These are phyloP conservation scores for Borovskyia barvae DNA, from an alignment of 208 protist species.

Conservation along the genomic window DNA sequence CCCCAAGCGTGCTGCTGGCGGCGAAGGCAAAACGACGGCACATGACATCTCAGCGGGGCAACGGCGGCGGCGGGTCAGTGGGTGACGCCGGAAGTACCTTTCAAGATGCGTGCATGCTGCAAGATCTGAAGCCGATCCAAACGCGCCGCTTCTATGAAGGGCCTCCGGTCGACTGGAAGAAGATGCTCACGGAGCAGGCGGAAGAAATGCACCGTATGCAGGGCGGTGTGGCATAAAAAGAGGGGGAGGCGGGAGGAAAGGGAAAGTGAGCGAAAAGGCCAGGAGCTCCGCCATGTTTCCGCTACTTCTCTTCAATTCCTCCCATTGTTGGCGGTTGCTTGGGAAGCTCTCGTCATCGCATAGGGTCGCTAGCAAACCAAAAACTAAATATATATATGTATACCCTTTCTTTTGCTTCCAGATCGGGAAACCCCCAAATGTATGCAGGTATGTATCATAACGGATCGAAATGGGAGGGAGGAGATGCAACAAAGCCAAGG, in stretches of 20 bases:
- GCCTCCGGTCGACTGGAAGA: slow-evolving; percentile 18
- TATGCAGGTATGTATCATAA: too few relatives aligned
- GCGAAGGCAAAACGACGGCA: slow-evolving; percentile 29
- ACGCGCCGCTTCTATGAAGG: slow-evolving; percentile 34
- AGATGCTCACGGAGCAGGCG: slow-evolving; percentile 22
- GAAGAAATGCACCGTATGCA: not conserved
- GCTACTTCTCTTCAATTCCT: not conserved
- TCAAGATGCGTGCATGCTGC: slow-evolving; percentile 15
- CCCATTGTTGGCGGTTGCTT: too few relatives aligned
- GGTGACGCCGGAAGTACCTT: slow-evolving; percentile 13
- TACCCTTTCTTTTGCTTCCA: too few relatives aligned
- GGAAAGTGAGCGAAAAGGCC: too few relatives aligned
- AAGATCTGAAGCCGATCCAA: slow-evolving; percentile 26
- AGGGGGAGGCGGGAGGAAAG: too few relatives aligned
- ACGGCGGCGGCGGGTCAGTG: slow-evolving; percentile 18
- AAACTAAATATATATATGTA: too few relatives aligned
- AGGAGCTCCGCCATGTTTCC: not conserved
- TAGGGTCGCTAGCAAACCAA: too few relatives aligned
- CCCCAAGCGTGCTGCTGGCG: slow-evolving; percentile 48
- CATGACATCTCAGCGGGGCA: slow-evolving; percentile 15
- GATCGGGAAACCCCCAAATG: too few relatives aligned
- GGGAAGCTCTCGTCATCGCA: too few relatives aligned
- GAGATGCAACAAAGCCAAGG: too few relatives aligned
- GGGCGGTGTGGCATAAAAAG: not conserved
- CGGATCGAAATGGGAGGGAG: too few relatives aligned